Base-by-base conservation (phyloP, 2,329 filamentous ascomycete species). In the Cytospora piceae region DNA sequence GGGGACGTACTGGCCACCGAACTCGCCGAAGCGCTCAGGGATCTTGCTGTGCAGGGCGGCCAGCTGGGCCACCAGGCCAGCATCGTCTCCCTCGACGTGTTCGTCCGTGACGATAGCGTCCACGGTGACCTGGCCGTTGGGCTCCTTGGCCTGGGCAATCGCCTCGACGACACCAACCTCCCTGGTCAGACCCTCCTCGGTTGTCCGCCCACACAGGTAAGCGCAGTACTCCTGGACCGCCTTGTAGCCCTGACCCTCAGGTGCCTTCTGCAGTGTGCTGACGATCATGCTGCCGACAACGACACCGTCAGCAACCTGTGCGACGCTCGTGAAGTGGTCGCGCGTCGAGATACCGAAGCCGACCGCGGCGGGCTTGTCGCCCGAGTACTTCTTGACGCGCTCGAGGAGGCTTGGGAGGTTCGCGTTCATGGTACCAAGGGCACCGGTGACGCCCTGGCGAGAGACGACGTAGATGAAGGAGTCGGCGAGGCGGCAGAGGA, bases 391-490 rank as follows among this genome's bases (percentile, higher is more conserved):
- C 82, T 97, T 95, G 31, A 99, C 95, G 49, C 92, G 88, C 65
- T 87, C 85, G 65, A 99, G 82, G 46, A 99, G 85, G 60, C 91
- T 88, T 17, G 94, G 93, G 39, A 99, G 86, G 66, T 90, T 89
- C 54, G 89, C 84, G 77, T 92, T 97, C 73, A 99, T 81, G 31
- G 88, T 88, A 39, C 94, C 94, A 0, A 89, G 90, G 17, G 93
- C 95, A 72, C 95, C 95, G 12, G 95, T 99, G 64, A 98, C 94
- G 72, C 95, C 95, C 90, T 97, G 96, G 72, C 94, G 87, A 31
- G 94, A 98, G 64, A 99, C 95, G 68, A 99, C 94, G 77, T 99
- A 99, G 80, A 99, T 96, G 82, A 98, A 99, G 4, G 94, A 97
- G 79, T 98, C 94, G 74, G 95, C 95, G 69, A 99, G 94, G 77